Conservation (phyloP, 2,329 filamentous ascomycete genomes). For the Diplodia intermedia region DNA sequence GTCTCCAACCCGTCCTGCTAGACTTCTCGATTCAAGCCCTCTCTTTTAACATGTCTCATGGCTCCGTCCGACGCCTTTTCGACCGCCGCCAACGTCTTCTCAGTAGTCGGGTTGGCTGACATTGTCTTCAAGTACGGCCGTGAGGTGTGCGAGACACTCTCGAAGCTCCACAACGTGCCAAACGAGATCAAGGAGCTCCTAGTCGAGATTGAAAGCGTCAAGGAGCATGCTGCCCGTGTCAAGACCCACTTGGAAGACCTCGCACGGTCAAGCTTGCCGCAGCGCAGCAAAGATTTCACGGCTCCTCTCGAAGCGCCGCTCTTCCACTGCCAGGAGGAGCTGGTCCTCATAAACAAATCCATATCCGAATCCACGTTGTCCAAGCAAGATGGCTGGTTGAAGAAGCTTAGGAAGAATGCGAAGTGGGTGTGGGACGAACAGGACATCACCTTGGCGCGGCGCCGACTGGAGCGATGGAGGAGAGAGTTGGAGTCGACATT, state of each 20-base stretch:
- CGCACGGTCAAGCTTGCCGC: neutral
- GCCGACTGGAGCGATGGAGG: neutral
- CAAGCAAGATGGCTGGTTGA: neutral
- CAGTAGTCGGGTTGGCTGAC: constrained; percentile 16
- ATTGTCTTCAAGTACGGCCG: constrained; percentile 21
- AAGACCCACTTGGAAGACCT: neutral
- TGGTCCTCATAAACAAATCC: neutral
- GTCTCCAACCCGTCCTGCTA: neutral
- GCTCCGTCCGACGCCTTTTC: constrained; percentile 9
- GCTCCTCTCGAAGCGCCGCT: neutral
- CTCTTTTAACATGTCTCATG: neutral
- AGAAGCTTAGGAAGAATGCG: constrained; percentile 1
- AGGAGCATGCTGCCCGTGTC: neutral
- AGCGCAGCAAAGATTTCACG: neutral
- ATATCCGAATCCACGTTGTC: neutral
- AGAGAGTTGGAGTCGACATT: constrained; percentile 10
- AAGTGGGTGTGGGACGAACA: constrained; percentile 19
- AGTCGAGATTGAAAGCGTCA: constrained; percentile 10
- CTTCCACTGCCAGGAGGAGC: neutral
- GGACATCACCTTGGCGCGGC: neutral
- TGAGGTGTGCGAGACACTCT: constrained; percentile 7
- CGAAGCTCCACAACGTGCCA: constrained; percentile 4
- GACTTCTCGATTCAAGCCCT: neutral
- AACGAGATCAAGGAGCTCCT: constrained; percentile 5
- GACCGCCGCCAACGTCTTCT: constrained; percentile 15